These are phyloP conservation scores for Cryptococcus wingfieldii DNA, from an alignment of 1,284 basidiomycete species.

Conservation along the genomic window DNA sequence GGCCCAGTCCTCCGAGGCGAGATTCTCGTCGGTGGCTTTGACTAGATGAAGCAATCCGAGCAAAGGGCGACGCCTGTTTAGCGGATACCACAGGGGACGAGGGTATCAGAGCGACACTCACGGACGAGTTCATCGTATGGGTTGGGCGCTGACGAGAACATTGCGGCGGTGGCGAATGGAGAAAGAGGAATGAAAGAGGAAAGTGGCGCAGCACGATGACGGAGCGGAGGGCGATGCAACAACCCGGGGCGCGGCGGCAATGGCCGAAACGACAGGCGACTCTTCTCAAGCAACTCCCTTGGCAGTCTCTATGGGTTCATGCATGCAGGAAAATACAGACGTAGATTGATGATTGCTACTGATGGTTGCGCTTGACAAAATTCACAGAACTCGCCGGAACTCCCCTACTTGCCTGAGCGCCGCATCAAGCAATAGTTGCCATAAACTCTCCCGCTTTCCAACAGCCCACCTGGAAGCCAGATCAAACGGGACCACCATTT, in stretches of 20 bases:
- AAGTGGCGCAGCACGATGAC: background rate
- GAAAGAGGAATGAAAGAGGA: background rate
- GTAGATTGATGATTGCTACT: too few relatives aligned
- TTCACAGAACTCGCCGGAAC: background rate
- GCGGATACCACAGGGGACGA: constrained; percentile 1
- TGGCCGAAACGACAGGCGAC: background rate
- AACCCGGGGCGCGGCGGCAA: background rate
- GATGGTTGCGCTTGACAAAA: too few relatives aligned
- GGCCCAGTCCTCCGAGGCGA: constrained; percentile 94
- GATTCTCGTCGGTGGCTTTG: constrained; percentile 92
- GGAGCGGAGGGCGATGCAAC: background rate
- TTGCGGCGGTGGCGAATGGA: constrained; percentile 16
- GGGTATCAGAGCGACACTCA: constrained; percentile 50
- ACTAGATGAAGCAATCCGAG: constrained; percentile 51
- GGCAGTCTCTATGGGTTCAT: background rate
- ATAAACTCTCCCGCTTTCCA: constrained; percentile 47
- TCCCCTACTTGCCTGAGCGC: constrained; percentile 14
- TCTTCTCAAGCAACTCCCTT: background rate
- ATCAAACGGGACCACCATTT: constrained; percentile 65
- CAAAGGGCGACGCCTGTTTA: background rate
- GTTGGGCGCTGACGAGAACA: constrained; percentile 56
- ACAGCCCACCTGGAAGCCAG: constrained; percentile 64
- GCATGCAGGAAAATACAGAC: too few relatives aligned
- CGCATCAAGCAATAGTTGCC: constrained; percentile 55
- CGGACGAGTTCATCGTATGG: constrained; percentile 92